Percentiles rank a stretch among this genome's conserved stretches.
Evolutionary conservation across 2,329 filamentous ascomycete genomes (phyloP).

Genomic region (Fusarium phyllophilum): DNA sequence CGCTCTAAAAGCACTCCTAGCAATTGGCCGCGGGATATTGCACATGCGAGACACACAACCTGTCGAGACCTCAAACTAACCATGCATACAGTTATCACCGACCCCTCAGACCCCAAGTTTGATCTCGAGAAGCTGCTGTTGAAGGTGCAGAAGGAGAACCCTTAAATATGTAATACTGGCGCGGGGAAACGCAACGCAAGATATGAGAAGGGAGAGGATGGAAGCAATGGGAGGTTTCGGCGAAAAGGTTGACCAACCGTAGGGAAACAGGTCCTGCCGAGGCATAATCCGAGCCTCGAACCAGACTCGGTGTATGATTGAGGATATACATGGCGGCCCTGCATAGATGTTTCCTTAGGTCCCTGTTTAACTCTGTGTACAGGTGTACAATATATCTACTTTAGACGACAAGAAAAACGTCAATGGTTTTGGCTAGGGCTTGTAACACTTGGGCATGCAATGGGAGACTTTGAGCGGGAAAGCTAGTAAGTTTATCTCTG

Average conservation of each 20-base stretch:
- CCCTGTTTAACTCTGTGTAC: constrained; percentile 59
- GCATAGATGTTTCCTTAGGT: constrained; percentile 62
- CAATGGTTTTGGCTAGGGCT: constrained; percentile 33
- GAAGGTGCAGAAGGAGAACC: constrained; percentile 65
- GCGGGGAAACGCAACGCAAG: constrained; percentile 20
- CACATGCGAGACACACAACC: background rate
- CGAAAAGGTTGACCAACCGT: constrained; percentile 40
- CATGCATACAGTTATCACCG: constrained; percentile 51
- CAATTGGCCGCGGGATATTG: constrained; percentile 27
- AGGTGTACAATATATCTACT: constrained; percentile 64
- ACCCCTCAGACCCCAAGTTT: constrained; percentile 89
- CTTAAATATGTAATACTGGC: constrained; percentile 50
- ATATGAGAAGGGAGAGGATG: constrained; percentile 44
- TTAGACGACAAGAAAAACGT: constrained; percentile 54
- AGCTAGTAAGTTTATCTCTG: background rate
- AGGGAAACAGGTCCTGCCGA: constrained; percentile 38
- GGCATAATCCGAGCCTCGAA: constrained; percentile 46
- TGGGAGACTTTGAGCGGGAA: background rate
- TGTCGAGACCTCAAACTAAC: constrained; percentile 37
- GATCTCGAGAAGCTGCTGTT: constrained; percentile 88
- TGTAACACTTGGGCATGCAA: constrained; percentile 9
- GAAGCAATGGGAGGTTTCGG: constrained; percentile 41
- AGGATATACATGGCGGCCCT: constrained; percentile 55
- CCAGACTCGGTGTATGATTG: constrained; percentile 52
- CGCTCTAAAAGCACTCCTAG: constrained; percentile 6